Conservation (phyloP, 257 asterid species). For the Henckelia pumila region DNA sequence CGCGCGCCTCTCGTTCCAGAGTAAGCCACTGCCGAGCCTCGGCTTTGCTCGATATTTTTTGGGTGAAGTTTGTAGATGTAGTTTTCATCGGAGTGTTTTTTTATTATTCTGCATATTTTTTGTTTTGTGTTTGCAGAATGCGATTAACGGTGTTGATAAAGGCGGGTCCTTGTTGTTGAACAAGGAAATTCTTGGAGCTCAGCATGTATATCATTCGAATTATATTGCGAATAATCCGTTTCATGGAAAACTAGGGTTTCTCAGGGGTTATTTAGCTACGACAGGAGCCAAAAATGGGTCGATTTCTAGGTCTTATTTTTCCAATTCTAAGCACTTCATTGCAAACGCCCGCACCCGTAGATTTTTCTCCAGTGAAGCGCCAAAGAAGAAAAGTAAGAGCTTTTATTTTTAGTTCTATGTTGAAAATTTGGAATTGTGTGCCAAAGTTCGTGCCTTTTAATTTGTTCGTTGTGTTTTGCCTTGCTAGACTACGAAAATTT, state of each 20-base stretch:
- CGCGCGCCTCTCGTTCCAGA: slow-evolving; percentile 54
- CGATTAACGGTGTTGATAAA: not conserved
- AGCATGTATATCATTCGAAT: not conserved
- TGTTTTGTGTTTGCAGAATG: not conserved
- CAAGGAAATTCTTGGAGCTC: not conserved
- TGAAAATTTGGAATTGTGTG: not conserved
- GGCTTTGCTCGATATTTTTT: not conserved
- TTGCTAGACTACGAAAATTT: slow-evolving; percentile 40
- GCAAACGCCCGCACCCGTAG: not conserved
- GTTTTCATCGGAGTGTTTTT: not conserved
- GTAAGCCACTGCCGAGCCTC: slow-evolving; percentile 62
- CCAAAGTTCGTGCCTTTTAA: not conserved
- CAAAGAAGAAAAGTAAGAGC: not conserved
- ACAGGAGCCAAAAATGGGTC: not conserved
- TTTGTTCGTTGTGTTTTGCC: not conserved
- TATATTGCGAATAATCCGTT: slow-evolving; percentile 10
- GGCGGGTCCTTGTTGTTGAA: not conserved
- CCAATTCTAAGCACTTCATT: not conserved
- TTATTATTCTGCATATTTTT: no score
- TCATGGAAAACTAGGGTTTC: not conserved
- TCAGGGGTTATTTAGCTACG: not conserved
- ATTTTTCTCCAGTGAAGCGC: not conserved
- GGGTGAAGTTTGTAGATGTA: not conserved
- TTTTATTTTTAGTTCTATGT: not conserved
- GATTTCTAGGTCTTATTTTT: not conserved